phyloP scores from a whole-genome alignment of 106 monocot genomes.

The Dactylorhiza incarnata region DNA sequence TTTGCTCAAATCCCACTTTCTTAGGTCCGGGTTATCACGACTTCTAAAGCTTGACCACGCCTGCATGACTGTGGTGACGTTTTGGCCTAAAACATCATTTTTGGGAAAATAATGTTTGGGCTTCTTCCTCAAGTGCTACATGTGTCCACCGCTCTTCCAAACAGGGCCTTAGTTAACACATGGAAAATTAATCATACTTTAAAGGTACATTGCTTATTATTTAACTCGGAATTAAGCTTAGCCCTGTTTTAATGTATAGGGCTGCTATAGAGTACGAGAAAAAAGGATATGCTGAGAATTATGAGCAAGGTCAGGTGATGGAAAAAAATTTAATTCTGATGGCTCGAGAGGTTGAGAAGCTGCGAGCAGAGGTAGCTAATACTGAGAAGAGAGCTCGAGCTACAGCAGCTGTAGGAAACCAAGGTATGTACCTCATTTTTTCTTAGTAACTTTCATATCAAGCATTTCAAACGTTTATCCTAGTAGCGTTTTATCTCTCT shows the following conservation, averaged over 20 bases:
- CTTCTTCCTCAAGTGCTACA: too few relatives aligned
- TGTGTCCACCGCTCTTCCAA: too few relatives aligned
- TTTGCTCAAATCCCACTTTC: too few relatives aligned
- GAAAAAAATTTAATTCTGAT: constrained; percentile 70
- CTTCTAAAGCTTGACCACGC: too few relatives aligned
- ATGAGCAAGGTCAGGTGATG: constrained; percentile 74
- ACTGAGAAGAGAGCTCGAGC: constrained; percentile 70
- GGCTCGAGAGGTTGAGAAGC: constrained; percentile 73
- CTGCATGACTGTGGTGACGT: too few relatives aligned
- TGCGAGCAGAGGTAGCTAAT: constrained; percentile 68
- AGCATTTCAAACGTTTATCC: neutral
- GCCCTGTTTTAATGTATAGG: constrained; percentile 16
- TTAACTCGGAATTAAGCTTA: constrained; percentile 5
- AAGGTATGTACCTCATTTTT: constrained; percentile 28
- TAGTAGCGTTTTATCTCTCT: neutral
- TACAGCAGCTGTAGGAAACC: constrained; percentile 52
- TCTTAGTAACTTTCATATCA: neutral
- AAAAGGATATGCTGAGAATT: constrained; percentile 70
- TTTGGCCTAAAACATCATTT: too few relatives aligned
- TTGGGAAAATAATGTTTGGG: too few relatives aligned
- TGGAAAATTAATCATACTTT: neutral
- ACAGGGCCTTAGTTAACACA: neutral
- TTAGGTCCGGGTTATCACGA: too few relatives aligned
- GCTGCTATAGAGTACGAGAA: constrained; percentile 67
- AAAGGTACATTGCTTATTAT: neutral